Evolutionary conservation across 2,329 filamentous ascomycete species (phyloP), one percentile per base, ranked within the genome.

Genomic region (Penicillium sumatraense): DNA sequence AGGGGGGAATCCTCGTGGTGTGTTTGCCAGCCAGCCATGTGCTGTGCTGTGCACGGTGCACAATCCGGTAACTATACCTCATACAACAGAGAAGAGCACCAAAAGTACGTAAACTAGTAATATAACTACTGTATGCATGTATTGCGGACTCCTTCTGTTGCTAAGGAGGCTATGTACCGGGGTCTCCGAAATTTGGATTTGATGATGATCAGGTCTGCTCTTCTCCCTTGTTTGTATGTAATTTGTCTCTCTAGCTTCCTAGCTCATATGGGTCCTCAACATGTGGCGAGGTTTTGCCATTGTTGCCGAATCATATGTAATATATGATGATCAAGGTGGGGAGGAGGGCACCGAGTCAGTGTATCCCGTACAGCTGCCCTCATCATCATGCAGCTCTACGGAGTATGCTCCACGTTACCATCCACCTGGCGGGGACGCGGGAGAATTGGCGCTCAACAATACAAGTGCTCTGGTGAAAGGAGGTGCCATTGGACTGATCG

Each of bases 21-120:
- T 45, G 27, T 29, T 31, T 46, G 42, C 53, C 56, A 62, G 60
- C 60, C 56, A 61, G 58, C 58, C 58, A 59, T 58, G 10, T n/a
- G 14, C 10, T 58, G 10, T n/a, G 14, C 10, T 9, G 47, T 42
- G 56, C 58, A 54, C 51, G 53, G 53, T 49, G 21, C 46, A 56
- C 46, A 52, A n/a, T 44, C 36, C 27, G 42, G 26, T 7, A 46
- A 14, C 21, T 42, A 36, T n/a, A 36, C 33, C 8, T 14, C 3
- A n/a, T 49, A 49, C 23, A 49, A 14, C n/a, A 11, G 16, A 16
- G 20, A 13, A 42, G 31, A 18, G 11, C 27, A 27, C 27, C 38
- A 38, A 46, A 45, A 46, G 26, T 46, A 46, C 42, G 18, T 9
- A 31, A 31, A 51, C 31, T 38, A 42, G 26, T 29, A 45, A 21